Conservation (phyloP, 2,329 filamentous ascomycete species). For the Cercospora nicotianae region DNA sequence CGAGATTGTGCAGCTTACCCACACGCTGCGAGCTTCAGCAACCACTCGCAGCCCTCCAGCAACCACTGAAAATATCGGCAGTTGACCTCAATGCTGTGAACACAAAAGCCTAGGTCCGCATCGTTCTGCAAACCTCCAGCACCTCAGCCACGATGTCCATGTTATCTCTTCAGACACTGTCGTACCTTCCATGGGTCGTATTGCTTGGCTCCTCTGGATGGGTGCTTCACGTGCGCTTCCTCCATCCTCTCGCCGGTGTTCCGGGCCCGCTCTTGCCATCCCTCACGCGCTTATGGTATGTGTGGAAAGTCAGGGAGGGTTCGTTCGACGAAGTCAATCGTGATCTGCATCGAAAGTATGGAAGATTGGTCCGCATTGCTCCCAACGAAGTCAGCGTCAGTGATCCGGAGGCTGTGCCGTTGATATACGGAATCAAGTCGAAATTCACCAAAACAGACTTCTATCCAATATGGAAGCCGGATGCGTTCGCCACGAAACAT, state of each 20-base stretch:
- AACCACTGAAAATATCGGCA: background rate
- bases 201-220: background rate
- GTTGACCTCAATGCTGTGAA: background rate
- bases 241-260: background rate
- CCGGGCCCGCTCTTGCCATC: background rate
- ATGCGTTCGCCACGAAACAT: conserved; percentile 1
- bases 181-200: background rate
- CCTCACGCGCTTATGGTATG: background rate
- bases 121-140: background rate
- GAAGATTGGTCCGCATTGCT: background rate
- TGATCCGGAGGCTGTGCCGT: background rate
- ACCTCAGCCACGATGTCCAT: background rate
- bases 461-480: background rate
- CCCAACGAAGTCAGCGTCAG: background rate
- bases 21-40: background rate
- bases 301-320: background rate
- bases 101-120: background rate
- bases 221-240: background rate
- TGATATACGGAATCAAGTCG: background rate
- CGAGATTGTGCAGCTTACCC: background rate
- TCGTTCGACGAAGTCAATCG: background rate
- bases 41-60: background rate
- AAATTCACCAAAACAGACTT: background rate
- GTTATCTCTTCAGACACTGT: background rate
- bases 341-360: background rate